Evolutionary conservation across 2,329 filamentous ascomycete species (phyloP), one percentile per base, ranked within the genome.

Genomic region (Stemphylium vesicarium): DNA sequence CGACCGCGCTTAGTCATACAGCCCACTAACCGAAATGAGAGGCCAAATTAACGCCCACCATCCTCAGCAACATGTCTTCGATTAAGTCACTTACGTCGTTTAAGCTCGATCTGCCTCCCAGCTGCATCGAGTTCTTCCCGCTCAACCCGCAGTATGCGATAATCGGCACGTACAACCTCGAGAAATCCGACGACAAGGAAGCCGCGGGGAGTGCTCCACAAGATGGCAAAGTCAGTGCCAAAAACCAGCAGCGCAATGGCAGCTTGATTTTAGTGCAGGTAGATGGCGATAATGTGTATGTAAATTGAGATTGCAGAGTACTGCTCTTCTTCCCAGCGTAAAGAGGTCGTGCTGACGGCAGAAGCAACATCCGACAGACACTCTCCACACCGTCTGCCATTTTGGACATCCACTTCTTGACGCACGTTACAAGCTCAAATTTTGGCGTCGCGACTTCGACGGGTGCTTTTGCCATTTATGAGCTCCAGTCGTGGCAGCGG

Each of bases 121-220:
- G 89, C 67, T 93, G 90, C 69, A 81, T 92, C n/a, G 87, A 90
- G 57, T 91, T 92, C 66, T 89, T 85, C 60, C 86, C 87, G 1
- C 73, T 76, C 1, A 71, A 85, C 53, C 84, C 85, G 0, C 77
- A 86, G 0, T 85, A 88, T 68, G 88, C 96, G 62, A 80, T 96
- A 0, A 84, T 96, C 42, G 94, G 93, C 35, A 96, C 93, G 1
- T 97, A 97, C 75, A 85, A 89, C 59, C 82, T 96, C 24, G 80
- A 92, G 59, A 81, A 82, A 37, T 70, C 69, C 29, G 65, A 56
- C 71, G 80, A 44, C 66, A 35, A 56, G 10, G 61, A 60, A 35
- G 52, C 55, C 26, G 56, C 62, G 12, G 65, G 65, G 8, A 57
- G 53, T 51, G 57, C 61, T 13, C 56, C 62, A 9, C 57, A 64